Evolutionary conservation across 2,329 filamentous ascomycete genomes (phyloP).

Genomic region (Rutstroemia sp.): DNA sequence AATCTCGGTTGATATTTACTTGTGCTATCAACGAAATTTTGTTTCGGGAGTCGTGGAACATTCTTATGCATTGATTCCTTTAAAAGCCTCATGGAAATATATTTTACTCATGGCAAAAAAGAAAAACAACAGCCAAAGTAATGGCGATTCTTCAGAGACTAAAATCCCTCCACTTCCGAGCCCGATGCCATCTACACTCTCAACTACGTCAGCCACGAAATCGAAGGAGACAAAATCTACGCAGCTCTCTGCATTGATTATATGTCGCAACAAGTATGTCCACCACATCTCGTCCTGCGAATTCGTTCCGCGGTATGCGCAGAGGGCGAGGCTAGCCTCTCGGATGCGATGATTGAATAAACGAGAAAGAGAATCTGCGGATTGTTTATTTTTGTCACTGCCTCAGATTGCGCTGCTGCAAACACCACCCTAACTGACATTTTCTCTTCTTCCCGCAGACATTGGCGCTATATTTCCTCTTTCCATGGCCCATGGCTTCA

Average conservation of each 20-base stretch:
- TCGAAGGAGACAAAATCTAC: slow-evolving; percentile 24
- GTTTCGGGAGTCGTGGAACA: neutral
- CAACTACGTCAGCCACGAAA: slow-evolving; percentile 20
- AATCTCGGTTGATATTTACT: slow-evolving; percentile 11
- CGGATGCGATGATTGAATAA: slow-evolving; percentile 1
- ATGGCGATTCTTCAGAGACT: slow-evolving; percentile 23
- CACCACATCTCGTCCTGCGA: neutral
- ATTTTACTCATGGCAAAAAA: slow-evolving; percentile 37
- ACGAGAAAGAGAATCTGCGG: slow-evolving; percentile 2
- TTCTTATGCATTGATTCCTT: slow-evolving; percentile 3
- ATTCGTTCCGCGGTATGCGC: neutral
- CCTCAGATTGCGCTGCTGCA: neutral
- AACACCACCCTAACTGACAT: neutral
- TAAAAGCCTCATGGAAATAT: slow-evolving; percentile 1
- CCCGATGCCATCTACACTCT: slow-evolving; percentile 14
- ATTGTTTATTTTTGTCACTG: neutral
- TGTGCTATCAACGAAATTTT: slow-evolving; percentile 10
- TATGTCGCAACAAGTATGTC: slow-evolving; percentile 63
- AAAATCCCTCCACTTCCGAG: slow-evolving; percentile 12
- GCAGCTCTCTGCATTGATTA: slow-evolving; percentile 45
- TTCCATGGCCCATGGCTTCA: slow-evolving; percentile 82
- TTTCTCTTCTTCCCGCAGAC: slow-evolving; percentile 40
- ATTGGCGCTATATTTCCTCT: slow-evolving; percentile 79
- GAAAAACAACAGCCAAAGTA: slow-evolving; percentile 36
- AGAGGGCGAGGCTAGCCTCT: neutral